Evolutionary conservation across 345 rosid genomes (phyloP).

Genomic region (Lepidium sativum): DNA sequence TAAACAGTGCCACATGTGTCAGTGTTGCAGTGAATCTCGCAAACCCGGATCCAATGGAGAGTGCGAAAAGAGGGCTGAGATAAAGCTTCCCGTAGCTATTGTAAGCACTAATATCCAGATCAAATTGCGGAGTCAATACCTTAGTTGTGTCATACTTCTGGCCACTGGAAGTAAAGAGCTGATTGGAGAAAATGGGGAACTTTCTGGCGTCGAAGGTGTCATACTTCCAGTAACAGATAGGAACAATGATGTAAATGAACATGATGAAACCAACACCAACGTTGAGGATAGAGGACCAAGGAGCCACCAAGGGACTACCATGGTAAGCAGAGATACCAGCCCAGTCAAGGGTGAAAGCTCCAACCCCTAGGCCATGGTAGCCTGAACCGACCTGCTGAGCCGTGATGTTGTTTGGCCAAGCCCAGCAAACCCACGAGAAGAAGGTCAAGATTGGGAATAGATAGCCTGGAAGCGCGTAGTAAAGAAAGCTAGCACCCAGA

Average conservation of each 20-base stretch:
- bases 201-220: constrained; percentile 76
- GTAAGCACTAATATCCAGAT: constrained; percentile 59
- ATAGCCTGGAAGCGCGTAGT: constrained; percentile 84
- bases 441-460: constrained; percentile 81
- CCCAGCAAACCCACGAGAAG: constrained; percentile 99
- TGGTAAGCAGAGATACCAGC: constrained; percentile 99
- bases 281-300: constrained; percentile 84
- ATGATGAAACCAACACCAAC: constrained; percentile 86
- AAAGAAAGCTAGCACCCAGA: constrained; percentile 61
- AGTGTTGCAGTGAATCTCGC: constrained; percentile 92
- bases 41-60: constrained; percentile 98
- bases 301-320: constrained; percentile 92
- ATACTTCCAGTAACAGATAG: constrained; percentile 92
- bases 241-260: constrained; percentile 87
- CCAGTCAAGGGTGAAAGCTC: constrained; percentile 96
- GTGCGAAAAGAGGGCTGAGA: constrained; percentile 90
- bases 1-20: constrained; percentile 90
- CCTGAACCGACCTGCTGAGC: constrained; percentile 99
- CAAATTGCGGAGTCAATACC: constrained; percentile 59
- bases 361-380: constrained; percentile 88
- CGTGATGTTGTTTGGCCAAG: constrained; percentile 74
- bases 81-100: constrained; percentile 78
- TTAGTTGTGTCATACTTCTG: constrained; percentile 79
- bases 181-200: constrained; percentile 88
- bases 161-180: constrained; percentile 67